These are phyloP conservation scores for Penicillium crustosum DNA, from an alignment of 2,329 filamentous ascomycete genomes.

Conservation along the genomic window DNA sequence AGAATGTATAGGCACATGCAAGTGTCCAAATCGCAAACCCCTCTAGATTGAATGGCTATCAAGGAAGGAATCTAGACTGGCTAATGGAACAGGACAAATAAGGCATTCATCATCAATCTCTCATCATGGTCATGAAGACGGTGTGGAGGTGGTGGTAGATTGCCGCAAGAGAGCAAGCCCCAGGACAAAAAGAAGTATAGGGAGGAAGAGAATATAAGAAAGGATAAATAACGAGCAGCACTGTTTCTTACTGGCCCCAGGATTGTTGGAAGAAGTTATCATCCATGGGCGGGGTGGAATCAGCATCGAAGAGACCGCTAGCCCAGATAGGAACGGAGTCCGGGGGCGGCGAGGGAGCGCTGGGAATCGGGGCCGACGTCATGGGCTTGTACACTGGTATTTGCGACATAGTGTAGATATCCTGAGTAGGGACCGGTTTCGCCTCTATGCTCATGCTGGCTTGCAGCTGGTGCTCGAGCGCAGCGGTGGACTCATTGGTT, in stretches of 20 bases:
- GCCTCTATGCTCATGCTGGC: conserved; percentile 38
- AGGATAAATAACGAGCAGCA: conserved; percentile 7
- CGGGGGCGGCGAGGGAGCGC: conserved; percentile 23
- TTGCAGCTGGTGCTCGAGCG: conserved; percentile 42
- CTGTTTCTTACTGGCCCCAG: conserved; percentile 29
- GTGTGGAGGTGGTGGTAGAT: conserved; percentile 43
- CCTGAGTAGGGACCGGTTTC: conserved; percentile 34
- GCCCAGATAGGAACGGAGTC: conserved; percentile 37
- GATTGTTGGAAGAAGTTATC: conserved; percentile 34
- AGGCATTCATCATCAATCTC: conserved; percentile 48
- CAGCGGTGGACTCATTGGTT: conserved; percentile 42
- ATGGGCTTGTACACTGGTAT: conserved; percentile 25
- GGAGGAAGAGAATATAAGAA: conserved; percentile 11
- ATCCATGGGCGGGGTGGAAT: conserved; percentile 29
- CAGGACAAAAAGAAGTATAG: conserved; percentile 14
- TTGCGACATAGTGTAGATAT: conserved; percentile 32
- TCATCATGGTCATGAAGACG: conserved; percentile 47
- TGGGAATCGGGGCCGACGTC: conserved; percentile 18
- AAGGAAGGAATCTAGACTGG: conserved; percentile 34
- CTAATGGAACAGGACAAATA: conserved; percentile 35
- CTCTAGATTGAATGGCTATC: conserved; percentile 36
- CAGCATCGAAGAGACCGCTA: conserved; percentile 34
- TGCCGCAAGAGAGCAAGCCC: conserved; percentile 30
- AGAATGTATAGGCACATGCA: conserved; percentile 11
- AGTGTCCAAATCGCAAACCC: conserved; percentile 19